Evolutionary conservation across 2,329 filamentous ascomycete genomes (phyloP).

Genomic region (Kalaharituber pfeilii): DNA sequence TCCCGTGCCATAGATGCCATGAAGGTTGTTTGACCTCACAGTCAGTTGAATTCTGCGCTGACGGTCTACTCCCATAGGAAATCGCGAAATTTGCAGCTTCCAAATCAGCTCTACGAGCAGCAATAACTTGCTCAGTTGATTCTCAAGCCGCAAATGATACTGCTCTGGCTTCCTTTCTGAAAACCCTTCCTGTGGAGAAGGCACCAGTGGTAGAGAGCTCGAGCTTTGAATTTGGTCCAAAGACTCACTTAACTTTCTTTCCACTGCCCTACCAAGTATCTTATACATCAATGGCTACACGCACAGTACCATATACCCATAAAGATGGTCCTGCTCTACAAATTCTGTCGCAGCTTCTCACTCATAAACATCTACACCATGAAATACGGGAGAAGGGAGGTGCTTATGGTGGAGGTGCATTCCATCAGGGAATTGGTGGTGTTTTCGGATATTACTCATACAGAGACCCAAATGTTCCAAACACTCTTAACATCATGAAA

Average conservation of each 20-base stretch:
- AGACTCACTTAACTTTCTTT: constrained; percentile 56
- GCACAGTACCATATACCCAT: constrained; percentile 68
- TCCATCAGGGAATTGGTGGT: constrained; percentile 60
- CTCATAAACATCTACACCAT: constrained; percentile 90
- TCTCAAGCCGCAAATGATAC: constrained; percentile 52
- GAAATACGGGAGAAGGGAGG: constrained; percentile 97
- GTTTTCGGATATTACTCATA: constrained; percentile 93
- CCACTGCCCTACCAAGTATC: constrained; percentile 94
- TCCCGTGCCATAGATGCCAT: constrained; percentile 57
- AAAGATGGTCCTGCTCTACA: constrained; percentile 62
- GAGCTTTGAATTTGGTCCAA: constrained; percentile 23
- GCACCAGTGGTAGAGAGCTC: constrained; percentile 23
- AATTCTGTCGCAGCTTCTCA: constrained; percentile 77
- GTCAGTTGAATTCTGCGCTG: background rate
- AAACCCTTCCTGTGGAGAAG: constrained; percentile 35
- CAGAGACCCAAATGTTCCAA: constrained; percentile 84
- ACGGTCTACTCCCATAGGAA: constrained; percentile 2
- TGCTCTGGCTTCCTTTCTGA: constrained; percentile 54
- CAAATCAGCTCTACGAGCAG: constrained; percentile 38
- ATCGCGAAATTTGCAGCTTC: constrained; percentile 19
- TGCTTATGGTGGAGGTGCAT: constrained; percentile 84
- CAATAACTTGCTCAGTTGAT: constrained; percentile 69
- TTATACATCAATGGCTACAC: constrained; percentile 67
- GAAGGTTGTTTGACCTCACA: constrained; percentile 31
- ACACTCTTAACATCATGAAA: constrained; percentile 69